Base-by-base conservation (phyloP, 306 rosid genomes). In the Inga leiocalycina region DNA sequence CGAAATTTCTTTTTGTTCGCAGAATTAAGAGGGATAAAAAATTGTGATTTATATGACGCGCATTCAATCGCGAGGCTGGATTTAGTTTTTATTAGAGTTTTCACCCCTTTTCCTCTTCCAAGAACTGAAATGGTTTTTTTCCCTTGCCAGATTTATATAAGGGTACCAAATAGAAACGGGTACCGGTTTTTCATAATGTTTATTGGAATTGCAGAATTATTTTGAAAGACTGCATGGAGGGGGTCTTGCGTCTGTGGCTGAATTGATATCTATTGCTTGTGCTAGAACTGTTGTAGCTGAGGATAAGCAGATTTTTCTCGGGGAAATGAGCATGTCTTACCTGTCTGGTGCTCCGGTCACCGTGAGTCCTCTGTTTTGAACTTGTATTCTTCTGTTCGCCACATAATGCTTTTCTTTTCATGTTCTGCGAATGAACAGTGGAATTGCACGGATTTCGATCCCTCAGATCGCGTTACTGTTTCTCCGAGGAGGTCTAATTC, bases 241-340 rank as follows among this genome's bases (percentile, higher is more conserved):
- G 16, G 71, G 83, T 39, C 81, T 88, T 84, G 91, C 74, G 11
- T 24, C 83, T 52, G 78, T 88, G 17, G 86, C 52, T 76, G 86
- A 88, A 61, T 30, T 75, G 22, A 61, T 88, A 12, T 14, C 86
- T 2, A 86, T 43, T 65, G 88, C 89, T 79, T 88, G 91, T 59
- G 91, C 89, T 48, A 84, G 88, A 79, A 88, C 91, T 48, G 85
- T 88, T 30, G 91, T 88, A 61, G 34, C 83, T 19, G 85, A 81
- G 69, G 69, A 86, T 76, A 88, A 81, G 65, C 86, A 84, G 59
- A 80, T 88, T 51, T 86, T 81, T 81, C 89, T 88, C 11, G 91
- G 88, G 49, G 89, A 88, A 84, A 10, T 84, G 16, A 84, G 85
- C 83, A 66, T 86, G 49, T 86, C 89, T 81, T 88, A 84, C 83